These are phyloP conservation scores for Coniochaeta hoffmannii DNA, from an alignment of 2,329 filamentous ascomycete species.

Conservation along the genomic window DNA sequence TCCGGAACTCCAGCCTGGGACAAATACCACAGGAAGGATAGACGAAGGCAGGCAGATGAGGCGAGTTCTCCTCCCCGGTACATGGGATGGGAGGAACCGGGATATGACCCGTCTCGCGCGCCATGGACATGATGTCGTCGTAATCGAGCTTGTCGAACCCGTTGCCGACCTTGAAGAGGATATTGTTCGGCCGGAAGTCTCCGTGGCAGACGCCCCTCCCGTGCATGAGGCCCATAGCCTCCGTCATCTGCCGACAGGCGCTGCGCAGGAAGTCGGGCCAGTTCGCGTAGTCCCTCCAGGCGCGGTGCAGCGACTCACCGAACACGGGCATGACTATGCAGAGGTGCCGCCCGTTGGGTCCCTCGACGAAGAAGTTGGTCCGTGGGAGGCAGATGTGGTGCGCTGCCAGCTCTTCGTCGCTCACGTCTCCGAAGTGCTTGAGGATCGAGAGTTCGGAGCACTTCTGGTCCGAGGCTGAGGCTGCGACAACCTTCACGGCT, in stretches of 20 bases:
- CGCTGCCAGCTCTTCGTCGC: background rate
- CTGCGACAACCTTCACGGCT: background rate
- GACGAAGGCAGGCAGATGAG: background rate
- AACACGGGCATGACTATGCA: background rate
- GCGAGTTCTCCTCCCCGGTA: background rate
- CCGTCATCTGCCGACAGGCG: constrained; percentile 1
- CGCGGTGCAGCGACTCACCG: background rate
- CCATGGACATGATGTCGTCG: background rate
- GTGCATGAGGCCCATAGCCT: constrained; percentile 8
- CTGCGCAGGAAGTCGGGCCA: background rate
- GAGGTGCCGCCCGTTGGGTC: background rate
- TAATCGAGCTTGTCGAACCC: background rate
- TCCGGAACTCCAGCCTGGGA: background rate
- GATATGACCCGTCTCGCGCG: background rate
- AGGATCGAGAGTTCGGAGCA: background rate
- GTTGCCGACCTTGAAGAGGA: constrained; percentile 4
- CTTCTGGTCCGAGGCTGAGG: background rate
- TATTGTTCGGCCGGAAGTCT: constrained; percentile 10
- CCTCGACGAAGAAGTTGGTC: background rate
- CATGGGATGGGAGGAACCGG: background rate
- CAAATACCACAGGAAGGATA: background rate
- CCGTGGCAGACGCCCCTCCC: constrained; percentile 8
- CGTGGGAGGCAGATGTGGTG: background rate
- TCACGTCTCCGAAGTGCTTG: background rate
- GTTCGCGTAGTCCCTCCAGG: background rate